These are phyloP conservation scores for Zalaria obscura DNA, from an alignment of 2,329 filamentous ascomycete genomes.

Conservation along the genomic window DNA sequence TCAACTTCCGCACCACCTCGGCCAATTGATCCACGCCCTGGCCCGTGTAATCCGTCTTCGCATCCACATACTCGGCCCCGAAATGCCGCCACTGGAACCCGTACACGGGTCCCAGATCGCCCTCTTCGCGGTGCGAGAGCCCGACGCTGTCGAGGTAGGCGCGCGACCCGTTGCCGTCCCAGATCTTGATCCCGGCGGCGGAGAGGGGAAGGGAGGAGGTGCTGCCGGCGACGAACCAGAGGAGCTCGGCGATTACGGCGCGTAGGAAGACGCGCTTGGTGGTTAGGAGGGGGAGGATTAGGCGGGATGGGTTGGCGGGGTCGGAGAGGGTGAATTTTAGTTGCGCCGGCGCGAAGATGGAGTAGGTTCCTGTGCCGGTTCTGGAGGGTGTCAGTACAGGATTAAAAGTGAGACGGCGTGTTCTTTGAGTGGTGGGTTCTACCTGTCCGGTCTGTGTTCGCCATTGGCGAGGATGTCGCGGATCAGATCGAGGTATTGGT, in stretches of 20 bases:
- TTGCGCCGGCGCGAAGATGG: constrained; percentile 74
- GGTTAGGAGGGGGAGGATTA: constrained; percentile 81
- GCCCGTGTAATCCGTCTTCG: constrained; percentile 67
- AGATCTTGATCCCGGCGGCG: constrained; percentile 80
- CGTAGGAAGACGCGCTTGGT: constrained; percentile 93
- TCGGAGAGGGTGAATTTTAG: constrained; percentile 74
- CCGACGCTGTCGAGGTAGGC: constrained; percentile 80
- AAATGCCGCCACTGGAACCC: constrained; percentile 99
- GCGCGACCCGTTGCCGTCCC: constrained; percentile 92
- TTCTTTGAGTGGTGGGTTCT: constrained; percentile 6
- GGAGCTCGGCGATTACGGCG: constrained; percentile 78
- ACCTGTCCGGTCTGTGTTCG: constrained; percentile 82
- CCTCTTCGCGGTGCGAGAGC: constrained; percentile 64
- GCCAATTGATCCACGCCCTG: constrained; percentile 88
- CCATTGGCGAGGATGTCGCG: constrained; percentile 68
- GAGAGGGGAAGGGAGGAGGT: constrained; percentile 69
- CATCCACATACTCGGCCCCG: constrained; percentile 74
- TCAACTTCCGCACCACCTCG: constrained; percentile 77
- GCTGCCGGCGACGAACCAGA: constrained; percentile 84
- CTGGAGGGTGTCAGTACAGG: constrained; percentile 26
- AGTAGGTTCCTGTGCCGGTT: constrained; percentile 85
- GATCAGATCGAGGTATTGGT: constrained; percentile 86
- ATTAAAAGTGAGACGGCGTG: background rate
- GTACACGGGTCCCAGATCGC: constrained; percentile 90
- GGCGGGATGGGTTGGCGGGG: constrained; percentile 27